Evolutionary conservation across 2,329 filamentous ascomycete species (phyloP).

Genomic region (Grosmannia clavigera): DNA sequence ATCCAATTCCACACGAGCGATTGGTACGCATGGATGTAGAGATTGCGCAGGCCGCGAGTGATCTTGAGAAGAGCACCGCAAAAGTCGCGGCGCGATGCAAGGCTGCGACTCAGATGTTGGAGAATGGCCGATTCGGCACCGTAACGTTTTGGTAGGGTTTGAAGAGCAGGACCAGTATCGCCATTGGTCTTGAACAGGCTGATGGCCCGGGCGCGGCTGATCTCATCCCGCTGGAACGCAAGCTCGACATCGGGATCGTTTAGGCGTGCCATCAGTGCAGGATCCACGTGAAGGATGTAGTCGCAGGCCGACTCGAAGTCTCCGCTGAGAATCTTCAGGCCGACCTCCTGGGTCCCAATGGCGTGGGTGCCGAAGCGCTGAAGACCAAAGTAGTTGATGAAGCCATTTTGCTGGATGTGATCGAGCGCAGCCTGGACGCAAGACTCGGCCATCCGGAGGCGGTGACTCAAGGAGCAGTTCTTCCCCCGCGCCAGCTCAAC

Average conservation of each 20-base stretch:
- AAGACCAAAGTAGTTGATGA: constrained; percentile 97
- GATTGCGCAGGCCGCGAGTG: constrained; percentile 68
- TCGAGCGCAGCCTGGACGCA: constrained; percentile 48
- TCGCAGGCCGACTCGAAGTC: constrained; percentile 73
- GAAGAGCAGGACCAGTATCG: constrained; percentile 46
- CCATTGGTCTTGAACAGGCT: constrained; percentile 56
- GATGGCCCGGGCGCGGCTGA: constrained; percentile 65
- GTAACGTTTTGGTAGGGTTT: constrained; percentile 67
- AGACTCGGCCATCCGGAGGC: constrained; percentile 28
- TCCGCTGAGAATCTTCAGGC: constrained; percentile 68
- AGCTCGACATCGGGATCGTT: constrained; percentile 35
- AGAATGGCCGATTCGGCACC: constrained; percentile 70
- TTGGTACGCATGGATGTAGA: constrained; percentile 97
- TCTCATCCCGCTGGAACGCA: constrained; percentile 59
- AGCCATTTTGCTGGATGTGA: constrained; percentile 61
- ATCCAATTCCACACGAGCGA: constrained; percentile 87
- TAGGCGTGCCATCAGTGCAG: constrained; percentile 29
- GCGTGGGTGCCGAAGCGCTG: constrained; percentile 88
- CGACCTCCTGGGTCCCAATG: constrained; percentile 74
- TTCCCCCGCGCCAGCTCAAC: constrained; percentile 47
- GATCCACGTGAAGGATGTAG: constrained; percentile 61
- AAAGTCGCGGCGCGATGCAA: constrained; percentile 51
- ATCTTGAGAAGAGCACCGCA: constrained; percentile 71
- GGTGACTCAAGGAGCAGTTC: constrained; percentile 34
- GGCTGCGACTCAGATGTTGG: constrained; percentile 51